Evolutionary conservation across 352 stramenopile genomes (phyloP), one percentile per base, ranked within the genome.

Genomic region (Pythium chondricola): DNA sequence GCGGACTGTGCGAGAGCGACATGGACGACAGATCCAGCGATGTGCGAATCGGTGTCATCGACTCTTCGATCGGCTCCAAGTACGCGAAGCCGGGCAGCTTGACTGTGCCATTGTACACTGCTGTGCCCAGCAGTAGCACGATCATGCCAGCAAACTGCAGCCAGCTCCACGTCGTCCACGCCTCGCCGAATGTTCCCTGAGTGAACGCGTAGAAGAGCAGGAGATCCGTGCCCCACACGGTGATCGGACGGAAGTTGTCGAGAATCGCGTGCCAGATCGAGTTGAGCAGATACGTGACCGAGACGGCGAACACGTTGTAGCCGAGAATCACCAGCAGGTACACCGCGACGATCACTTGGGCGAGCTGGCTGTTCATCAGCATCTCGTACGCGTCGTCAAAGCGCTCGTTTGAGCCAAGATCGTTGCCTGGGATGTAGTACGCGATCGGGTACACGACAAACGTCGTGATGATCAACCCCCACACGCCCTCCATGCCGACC

Each of bases 201-300:
- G 86, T 96, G 60, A 98, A 95, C 43, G 89, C 62, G 74, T 98
- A 98, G 61, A 96, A 98, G 22, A 98, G 95, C 48, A 97, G 61
- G 20, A 99, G 70, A 71, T 98, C 96, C 13, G 77, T 88, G 17
- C 66, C 77, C 94, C 96, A 98, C 11, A 99, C 93, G 9, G 91
- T 97, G 56, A 98, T 97, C 9, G 94, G 93, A 29, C 93, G 80
- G 70, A 98, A 98, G 61, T 98, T 98, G 78, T 98, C 95, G 11
- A 98, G 67, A 63, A 98, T 99, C 25, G 95, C 96, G 74, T 98
- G 95, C 95, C 95, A 99, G 40, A 99, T 95, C 33, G 87, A 96
- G 71, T 97, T 97, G 27, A 98, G 67, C 50, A 97, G 69, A 50
- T 96, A 98, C 32, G 95, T 98, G 8, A 98, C 93, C 41, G 97